Base-by-base conservation (phyloP, 768 basidiomycete species). In the Paxillus rubicundulus region DNA sequence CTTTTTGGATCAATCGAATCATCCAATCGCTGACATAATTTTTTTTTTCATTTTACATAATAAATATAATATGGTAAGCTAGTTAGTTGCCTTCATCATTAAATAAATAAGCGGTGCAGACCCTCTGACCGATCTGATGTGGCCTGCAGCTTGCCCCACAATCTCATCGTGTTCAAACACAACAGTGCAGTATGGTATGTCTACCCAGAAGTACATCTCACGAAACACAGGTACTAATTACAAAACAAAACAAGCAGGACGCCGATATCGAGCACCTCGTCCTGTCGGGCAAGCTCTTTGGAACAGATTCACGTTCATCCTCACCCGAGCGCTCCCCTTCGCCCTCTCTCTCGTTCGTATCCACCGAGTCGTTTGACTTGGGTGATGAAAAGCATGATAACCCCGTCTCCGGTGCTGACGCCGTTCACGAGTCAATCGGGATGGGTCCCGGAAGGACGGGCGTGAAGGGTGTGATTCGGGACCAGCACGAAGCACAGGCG, bases 391-490 rank as follows among this genome's bases (percentile, higher is more conserved):
- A 75, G 27, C 58, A 66, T 71, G 47, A 76, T 74, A 16, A 72
- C 74, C 77, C 52, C 77, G 76, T 34, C 75, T 61, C 76, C 48
- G 67, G 72, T 60, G 52, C 69, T 4, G 47, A 38, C 4, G 17
- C 50, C 24, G 46, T 58, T 10, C 55, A 73, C 44, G 82, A 86
- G 49, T 84, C 85, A 12, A 89, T 92, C 45, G 89, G 91, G 9
- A 87, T 92, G 86, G 88, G 86, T 4, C 87, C 87, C 9, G 90
- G 90, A 4, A 77, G 91, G 24, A 93, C 91, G 5, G 91, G 91
- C 18, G 91, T 92, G 43, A 93, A 93, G 59, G 90, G 91, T 21
- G 91, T 93, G 53, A 88, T 93, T 51, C 80, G 89, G 24, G 91
- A 93, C 69, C 78, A 82, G 28, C 75, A 84, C 52, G 91, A 93